A percentile compares a stretch with the other conserved stretches of the same genome.
phyloP scores from a whole-genome alignment of 139 green algal genomes.

The Chlamydomonas sp. region DNA sequence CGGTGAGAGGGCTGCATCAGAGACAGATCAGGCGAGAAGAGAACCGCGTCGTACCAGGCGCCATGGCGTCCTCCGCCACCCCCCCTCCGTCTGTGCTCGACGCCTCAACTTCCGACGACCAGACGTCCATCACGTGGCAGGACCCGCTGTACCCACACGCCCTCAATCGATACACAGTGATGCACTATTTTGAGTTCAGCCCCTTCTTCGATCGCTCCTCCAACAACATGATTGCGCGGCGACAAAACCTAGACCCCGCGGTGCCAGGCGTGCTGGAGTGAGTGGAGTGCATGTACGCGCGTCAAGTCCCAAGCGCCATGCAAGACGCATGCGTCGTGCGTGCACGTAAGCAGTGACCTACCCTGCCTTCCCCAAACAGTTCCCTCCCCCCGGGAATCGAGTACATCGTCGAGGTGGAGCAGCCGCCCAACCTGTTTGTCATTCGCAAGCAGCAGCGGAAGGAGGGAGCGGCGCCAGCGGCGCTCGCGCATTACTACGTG shows the following conservation, averaged over 20 bases:
- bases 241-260: slow-evolving; percentile 31
- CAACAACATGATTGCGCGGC: slow-evolving; percentile 60
- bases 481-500: slow-evolving; percentile 65
- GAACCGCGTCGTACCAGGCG: too few relatives aligned
- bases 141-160: slow-evolving; percentile 20
- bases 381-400: slow-evolving; percentile 49
- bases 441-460: slow-evolving; percentile 62
- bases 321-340: background rate
- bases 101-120: slow-evolving; percentile 5
- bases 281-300: background rate
- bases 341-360: too few relatives aligned
- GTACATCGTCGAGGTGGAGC: slow-evolving; percentile 51
- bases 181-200: slow-evolving; percentile 74
- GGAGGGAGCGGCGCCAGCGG: background rate
- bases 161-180: slow-evolving; percentile 44
- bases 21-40: too few relatives aligned
- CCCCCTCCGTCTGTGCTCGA: slow-evolving; percentile 1
- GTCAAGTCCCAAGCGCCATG: background rate
- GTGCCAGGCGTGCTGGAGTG: slow-evolving; percentile 18
- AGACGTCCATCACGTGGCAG: slow-evolving; percentile 17
- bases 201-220: slow-evolving; percentile 71
- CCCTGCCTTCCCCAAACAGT: slow-evolving; percentile 20
- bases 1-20: too few relatives aligned
- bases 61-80: too few relatives aligned
- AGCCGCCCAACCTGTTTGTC: slow-evolving; percentile 78